Evolutionary conservation across 768 basidiomycete genomes (phyloP).

Genomic region (Xerocomus potaroensis): DNA sequence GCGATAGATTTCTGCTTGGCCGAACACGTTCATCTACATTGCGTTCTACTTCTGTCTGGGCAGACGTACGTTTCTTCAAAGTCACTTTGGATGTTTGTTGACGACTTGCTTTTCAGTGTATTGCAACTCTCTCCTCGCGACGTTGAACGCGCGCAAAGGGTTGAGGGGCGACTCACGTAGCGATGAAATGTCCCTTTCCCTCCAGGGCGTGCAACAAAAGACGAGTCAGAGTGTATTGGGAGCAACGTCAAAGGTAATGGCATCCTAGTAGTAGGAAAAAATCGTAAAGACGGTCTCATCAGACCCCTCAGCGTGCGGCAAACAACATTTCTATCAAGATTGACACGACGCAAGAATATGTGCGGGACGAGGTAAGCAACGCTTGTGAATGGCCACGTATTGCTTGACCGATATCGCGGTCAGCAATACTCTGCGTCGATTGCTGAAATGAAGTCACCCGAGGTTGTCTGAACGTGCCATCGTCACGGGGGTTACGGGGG

Average conservation of each 20-base stretch:
- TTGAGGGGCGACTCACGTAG: conserved; percentile 32
- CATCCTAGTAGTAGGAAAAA: neutral
- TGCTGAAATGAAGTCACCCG: conserved; percentile 16
- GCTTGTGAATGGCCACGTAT: neutral
- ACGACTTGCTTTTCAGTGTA: conserved; percentile 38
- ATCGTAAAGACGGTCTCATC: neutral
- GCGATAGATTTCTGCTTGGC: conserved; percentile 46
- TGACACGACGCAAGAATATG: conserved; percentile 56
- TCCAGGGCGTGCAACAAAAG: conserved; percentile 28
- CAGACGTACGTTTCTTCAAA: conserved; percentile 41
- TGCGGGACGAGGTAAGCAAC: conserved; percentile 37
- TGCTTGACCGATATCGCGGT: neutral
- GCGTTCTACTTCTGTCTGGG: conserved; percentile 63
- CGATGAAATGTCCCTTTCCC: conserved; percentile 31
- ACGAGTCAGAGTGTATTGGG: conserved; percentile 11
- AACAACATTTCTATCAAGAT: conserved; percentile 62
- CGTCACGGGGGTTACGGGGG: neutral
- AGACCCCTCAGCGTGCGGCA: conserved; percentile 21
- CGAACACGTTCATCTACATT: conserved; percentile 56
- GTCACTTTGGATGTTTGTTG: neutral
- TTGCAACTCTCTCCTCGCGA: conserved; percentile 58
- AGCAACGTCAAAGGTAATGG: conserved; percentile 13
- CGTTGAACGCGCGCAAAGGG: conserved; percentile 53
- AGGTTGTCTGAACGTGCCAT: conserved; percentile 15
- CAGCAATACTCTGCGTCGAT: conserved; percentile 21